Percentiles rank a stretch among this genome's conserved stretches.
phyloP scores from a whole-genome alignment of 768 basidiomycete genomes.

The Suillus alpinus region DNA sequence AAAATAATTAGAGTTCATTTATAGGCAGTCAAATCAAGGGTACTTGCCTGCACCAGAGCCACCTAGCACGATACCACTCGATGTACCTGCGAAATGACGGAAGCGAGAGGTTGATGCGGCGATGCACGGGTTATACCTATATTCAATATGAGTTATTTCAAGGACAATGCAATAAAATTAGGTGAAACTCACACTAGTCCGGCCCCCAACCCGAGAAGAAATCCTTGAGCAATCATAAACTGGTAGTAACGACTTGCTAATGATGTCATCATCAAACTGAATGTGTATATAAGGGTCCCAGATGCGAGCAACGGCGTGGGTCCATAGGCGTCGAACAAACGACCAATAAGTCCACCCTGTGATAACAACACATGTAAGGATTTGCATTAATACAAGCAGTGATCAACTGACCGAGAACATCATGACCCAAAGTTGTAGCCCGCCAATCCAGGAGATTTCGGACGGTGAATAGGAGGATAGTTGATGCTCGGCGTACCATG shows the following conservation, averaged over 20 bases:
- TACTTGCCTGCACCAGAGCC: background rate
- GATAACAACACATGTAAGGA: background rate
- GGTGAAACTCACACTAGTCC: background rate
- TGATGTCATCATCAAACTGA: conserved; percentile 53
- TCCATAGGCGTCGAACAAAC: conserved; percentile 52
- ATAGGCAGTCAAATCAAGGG: conserved; percentile 4
- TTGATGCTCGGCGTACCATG: conserved; percentile 57
- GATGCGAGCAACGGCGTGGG: conserved; percentile 46
- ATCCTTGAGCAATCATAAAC: conserved; percentile 6
- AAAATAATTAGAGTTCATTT: background rate
- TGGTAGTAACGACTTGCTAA: conserved; percentile 30
- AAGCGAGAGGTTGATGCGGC: background rate
- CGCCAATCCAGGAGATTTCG: conserved; percentile 63
- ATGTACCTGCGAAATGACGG: background rate
- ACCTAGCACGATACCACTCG: background rate
- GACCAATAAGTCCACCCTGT: conserved; percentile 55
- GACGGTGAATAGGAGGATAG: conserved; percentile 44
- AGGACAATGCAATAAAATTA: background rate
- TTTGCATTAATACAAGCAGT: conserved; percentile 9
- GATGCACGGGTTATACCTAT: background rate
- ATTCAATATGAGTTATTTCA: background rate
- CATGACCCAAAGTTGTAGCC: conserved; percentile 58
- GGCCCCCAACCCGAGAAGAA: conserved; percentile 1
- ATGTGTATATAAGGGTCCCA: conserved; percentile 44
- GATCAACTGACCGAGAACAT: conserved; percentile 52